Conservation (phyloP, 352 stramenopile genomes). For the Globisporangium emineosum region DNA sequence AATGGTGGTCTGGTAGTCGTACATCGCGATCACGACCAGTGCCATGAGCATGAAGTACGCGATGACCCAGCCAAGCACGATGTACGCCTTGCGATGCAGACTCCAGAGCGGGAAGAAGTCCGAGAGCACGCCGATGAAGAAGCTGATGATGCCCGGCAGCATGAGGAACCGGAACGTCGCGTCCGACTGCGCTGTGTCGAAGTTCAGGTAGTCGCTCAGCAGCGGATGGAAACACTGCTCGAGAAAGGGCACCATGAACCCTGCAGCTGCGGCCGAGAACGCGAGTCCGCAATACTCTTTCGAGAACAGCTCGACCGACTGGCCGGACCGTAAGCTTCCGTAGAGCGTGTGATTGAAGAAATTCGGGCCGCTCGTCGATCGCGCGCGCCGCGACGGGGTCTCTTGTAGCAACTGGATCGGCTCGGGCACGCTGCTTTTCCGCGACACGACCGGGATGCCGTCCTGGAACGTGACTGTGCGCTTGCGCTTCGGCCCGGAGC, state of each 20-base stretch:
- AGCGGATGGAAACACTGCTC: conserved; percentile 60
- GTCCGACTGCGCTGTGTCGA: conserved; percentile 41
- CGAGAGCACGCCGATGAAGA: conserved; percentile 75
- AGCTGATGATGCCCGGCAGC: conserved; percentile 54
- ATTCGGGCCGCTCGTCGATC: conserved; percentile 48
- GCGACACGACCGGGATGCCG: conserved; percentile 51
- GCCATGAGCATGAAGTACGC: conserved; percentile 70
- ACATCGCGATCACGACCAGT: conserved; percentile 54
- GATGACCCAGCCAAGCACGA: conserved; percentile 67
- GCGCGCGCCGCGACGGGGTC: conserved; percentile 31
- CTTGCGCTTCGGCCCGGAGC: conserved; percentile 33
- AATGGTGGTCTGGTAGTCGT: conserved; percentile 42
- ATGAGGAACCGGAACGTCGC: conserved; percentile 53
- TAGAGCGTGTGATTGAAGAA: conserved; percentile 80
- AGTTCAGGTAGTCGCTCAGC: conserved; percentile 51
- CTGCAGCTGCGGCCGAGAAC: conserved; percentile 47
- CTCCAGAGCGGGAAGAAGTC: conserved; percentile 77
- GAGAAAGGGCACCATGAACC: conserved; percentile 71
- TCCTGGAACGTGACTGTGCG: conserved; percentile 57
- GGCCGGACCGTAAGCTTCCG: conserved; percentile 54
- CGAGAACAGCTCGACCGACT: conserved; percentile 55
- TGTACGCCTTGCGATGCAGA: conserved; percentile 79
- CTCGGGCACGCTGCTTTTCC: conserved; percentile 57
- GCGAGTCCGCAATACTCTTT: conserved; percentile 57
- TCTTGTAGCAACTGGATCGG: conserved; percentile 70